These are phyloP conservation scores for Aurinia saxatilis DNA, from an alignment of 345 rosid genomes.

Conservation along the genomic window DNA sequence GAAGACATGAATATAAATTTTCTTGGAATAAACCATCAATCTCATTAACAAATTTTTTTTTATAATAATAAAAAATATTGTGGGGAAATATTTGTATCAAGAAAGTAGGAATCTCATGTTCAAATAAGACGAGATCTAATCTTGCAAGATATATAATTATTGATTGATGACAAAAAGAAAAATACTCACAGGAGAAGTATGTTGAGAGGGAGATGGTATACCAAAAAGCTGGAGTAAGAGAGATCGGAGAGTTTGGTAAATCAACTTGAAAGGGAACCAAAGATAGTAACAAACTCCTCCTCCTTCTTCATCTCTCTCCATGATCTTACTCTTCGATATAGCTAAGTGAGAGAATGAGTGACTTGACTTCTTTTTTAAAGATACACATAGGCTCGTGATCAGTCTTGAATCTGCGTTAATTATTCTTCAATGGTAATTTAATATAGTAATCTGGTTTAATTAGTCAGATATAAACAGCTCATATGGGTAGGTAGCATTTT, in stretches of 20 bases:
- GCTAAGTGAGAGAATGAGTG: slow-evolving; percentile 9
- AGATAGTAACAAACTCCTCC: slow-evolving; percentile 10
- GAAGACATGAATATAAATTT: too few relatives aligned
- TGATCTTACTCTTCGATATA: neutral
- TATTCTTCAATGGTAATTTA: neutral
- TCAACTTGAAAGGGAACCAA: slow-evolving; percentile 21
- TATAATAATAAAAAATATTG: too few relatives aligned
- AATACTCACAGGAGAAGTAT: neutral
- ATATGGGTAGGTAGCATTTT: too few relatives aligned
- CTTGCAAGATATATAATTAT: neutral
- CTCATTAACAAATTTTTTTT: too few relatives aligned
- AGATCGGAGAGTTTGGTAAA: slow-evolving; percentile 9
- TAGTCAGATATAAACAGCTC: slow-evolving; percentile 10
- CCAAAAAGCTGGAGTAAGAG: slow-evolving; percentile 25
- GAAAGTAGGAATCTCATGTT: neutral
- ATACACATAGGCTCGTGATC: neutral
- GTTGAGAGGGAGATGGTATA: neutral
- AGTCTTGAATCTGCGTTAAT: neutral
- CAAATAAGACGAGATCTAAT: neutral
- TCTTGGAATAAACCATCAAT: too few relatives aligned
- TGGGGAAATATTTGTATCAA: neutral
- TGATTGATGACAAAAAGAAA: neutral
- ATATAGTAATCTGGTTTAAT: neutral
- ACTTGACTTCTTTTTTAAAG: neutral
- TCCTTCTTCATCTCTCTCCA: slow-evolving; percentile 10